Conservation (phyloP, 768 basidiomycete genomes). For the Naganishia kalamii region DNA sequence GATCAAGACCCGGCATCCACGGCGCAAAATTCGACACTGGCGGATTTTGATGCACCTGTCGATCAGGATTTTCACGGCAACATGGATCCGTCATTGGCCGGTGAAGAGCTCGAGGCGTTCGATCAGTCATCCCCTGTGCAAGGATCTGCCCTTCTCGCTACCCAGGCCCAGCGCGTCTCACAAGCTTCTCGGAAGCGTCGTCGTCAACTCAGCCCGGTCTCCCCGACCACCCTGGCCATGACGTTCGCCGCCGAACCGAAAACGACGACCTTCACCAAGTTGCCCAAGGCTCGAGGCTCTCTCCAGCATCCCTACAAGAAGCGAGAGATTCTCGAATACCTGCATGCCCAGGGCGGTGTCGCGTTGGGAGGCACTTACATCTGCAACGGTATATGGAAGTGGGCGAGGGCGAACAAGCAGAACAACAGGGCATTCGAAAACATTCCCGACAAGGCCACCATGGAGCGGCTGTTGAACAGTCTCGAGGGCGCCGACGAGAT, state of each 20-base stretch:
- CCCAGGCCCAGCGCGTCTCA: no score
- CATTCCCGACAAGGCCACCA: not conserved
- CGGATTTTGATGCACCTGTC: no score
- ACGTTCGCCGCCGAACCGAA: slow-evolving; percentile 27
- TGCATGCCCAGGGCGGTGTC: not conserved
- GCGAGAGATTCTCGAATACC: slow-evolving; percentile 5
- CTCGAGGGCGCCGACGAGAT: not conserved
- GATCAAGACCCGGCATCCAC: no score
- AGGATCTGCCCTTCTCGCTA: not conserved
- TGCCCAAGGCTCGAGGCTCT: slow-evolving; percentile 26
- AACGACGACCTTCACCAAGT: slow-evolving; percentile 24
- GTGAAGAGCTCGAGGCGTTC: not conserved
- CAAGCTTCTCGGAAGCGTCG: not conserved
- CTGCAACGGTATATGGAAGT: not conserved
- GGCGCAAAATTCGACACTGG: no score
- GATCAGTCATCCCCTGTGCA: not conserved
- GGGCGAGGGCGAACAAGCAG: not conserved
- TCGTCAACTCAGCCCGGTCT: not conserved
- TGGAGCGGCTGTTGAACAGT: not conserved
- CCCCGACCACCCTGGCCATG: no score
- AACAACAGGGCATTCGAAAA: slow-evolving; percentile 1
- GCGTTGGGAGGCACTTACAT: slow-evolving; percentile 1
- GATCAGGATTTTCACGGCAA: no score
- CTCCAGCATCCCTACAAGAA: slow-evolving; percentile 39
- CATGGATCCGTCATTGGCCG: not conserved